phyloP scores from a whole-genome alignment of 2,329 filamentous ascomycete species.

The Pseudopithomyces chartarum region DNA sequence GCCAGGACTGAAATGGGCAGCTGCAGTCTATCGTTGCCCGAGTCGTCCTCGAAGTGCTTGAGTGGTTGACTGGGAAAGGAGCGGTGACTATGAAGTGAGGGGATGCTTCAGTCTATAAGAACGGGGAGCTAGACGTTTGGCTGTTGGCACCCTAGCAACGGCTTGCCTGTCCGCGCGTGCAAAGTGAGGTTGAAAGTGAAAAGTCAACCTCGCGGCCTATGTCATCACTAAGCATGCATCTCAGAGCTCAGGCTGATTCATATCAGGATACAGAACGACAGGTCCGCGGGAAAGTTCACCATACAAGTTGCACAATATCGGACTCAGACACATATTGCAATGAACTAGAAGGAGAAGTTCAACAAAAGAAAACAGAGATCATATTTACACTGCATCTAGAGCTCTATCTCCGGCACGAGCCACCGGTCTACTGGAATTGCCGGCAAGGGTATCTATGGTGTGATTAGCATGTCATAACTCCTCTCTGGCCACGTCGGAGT shows the following conservation, averaged over 20 bases:
- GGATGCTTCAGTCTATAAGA: too few relatives aligned
- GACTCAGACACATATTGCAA: not conserved
- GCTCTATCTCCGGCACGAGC: conserved; percentile 12
- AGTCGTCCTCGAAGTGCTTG: not conserved
- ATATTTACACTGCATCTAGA: conserved; percentile 37
- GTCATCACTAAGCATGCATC: too few relatives aligned
- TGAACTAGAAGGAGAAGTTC: not conserved
- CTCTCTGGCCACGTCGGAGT: not conserved
- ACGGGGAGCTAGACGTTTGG: too few relatives aligned
- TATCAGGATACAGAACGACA: not conserved
- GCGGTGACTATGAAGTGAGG: too few relatives aligned
- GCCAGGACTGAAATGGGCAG: conserved; percentile 21
- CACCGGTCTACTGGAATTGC: conserved; percentile 43
- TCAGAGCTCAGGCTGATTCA: too few relatives aligned
- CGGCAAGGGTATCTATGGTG: conserved; percentile 51
- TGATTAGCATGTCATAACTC: conserved; percentile 18
- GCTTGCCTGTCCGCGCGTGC: too few relatives aligned
- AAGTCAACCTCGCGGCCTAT: too few relatives aligned
- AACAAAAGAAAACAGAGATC: conserved; percentile 18
- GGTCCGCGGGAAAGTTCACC: not conserved
- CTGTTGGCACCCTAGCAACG: too few relatives aligned
- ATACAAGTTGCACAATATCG: not conserved
- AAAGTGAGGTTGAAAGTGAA: too few relatives aligned
- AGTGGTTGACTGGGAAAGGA: not conserved
- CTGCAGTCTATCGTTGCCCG: not conserved